These are phyloP conservation scores for Pleurotus tuoliensis DNA, from an alignment of 768 basidiomycete species.

Conservation along the genomic window DNA sequence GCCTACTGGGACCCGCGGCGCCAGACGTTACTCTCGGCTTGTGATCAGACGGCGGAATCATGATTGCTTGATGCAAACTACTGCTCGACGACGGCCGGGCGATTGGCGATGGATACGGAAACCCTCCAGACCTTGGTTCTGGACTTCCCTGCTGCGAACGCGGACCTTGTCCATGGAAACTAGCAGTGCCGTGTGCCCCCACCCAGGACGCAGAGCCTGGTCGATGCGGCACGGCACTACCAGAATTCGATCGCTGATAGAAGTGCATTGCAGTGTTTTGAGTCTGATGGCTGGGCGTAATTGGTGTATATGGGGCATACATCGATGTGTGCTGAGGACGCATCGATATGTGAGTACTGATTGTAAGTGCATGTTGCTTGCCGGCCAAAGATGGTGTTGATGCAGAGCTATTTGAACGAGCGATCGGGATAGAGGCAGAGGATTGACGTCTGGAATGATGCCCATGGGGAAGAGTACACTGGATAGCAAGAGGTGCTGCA, in stretches of 20 bases:
- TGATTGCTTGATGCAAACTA: constrained; percentile 2
- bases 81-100: not conserved
- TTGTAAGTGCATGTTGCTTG: not conserved
- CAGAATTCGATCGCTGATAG: no score
- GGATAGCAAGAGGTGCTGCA: not conserved
- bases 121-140: not conserved
- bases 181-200: no score
- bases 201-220: no score
- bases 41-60: no score
- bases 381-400: not conserved
- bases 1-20: no score
- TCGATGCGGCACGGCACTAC: no score
- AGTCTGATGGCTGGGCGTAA: no score
- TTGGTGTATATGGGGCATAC: not conserved
- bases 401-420: not conserved
- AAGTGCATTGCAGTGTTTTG: no score
- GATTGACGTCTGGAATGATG: not conserved
- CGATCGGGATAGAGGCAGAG: not conserved
- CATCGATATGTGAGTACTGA: not conserved
- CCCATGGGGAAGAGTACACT: not conserved
- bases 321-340: not conserved
- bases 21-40: no score
- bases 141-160: no score
- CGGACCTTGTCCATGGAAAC: no score
- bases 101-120: not conserved